Conservation (phyloP, 495 filamentous ascomycete species). For the Rhizodiscina lignyota region DNA sequence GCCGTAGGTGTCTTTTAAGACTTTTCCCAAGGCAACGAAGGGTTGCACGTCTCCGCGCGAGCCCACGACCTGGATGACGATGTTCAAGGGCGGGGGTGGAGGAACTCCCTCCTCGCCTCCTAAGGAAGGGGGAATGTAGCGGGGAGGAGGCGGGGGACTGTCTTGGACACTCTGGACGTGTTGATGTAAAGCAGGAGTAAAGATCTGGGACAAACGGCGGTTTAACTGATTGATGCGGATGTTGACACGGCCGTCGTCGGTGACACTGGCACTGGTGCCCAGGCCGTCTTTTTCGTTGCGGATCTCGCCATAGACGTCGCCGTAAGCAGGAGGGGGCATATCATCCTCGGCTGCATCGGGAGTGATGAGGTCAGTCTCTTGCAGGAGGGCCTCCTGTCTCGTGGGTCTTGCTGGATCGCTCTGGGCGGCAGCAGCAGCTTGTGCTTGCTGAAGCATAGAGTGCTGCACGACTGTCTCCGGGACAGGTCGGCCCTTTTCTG, state of each 20-base stretch:
- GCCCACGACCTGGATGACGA: constrained; percentile 68
- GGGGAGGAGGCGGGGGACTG: constrained; percentile 28
- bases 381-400: too few relatives aligned
- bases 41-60: constrained; percentile 68
- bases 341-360: constrained; percentile 2
- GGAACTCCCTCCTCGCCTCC: constrained; percentile 41
- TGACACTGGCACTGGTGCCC: constrained; percentile 33
- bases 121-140: constrained; percentile 45
- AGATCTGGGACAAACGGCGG: constrained; percentile 42
- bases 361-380: too few relatives aligned
- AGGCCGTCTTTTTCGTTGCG: constrained; percentile 34
- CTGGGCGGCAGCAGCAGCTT: too few relatives aligned
- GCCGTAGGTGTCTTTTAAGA: constrained; percentile 42
- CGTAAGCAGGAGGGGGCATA: constrained; percentile 32
- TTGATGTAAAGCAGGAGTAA: constrained; percentile 45
- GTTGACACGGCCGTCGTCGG: constrained; percentile 51
- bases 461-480: too few relatives aligned
- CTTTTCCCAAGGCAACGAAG: constrained; percentile 50
- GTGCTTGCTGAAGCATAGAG: too few relatives aligned
- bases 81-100: constrained; percentile 39
- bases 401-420: too few relatives aligned
- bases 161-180: constrained; percentile 30
- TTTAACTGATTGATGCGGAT: constrained; percentile 59
- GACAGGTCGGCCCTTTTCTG: too few relatives aligned
- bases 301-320: constrained; percentile 30